phyloP scores from a whole-genome alignment of 2,329 filamentous ascomycete species.

The Aspergillus luchuensis region DNA sequence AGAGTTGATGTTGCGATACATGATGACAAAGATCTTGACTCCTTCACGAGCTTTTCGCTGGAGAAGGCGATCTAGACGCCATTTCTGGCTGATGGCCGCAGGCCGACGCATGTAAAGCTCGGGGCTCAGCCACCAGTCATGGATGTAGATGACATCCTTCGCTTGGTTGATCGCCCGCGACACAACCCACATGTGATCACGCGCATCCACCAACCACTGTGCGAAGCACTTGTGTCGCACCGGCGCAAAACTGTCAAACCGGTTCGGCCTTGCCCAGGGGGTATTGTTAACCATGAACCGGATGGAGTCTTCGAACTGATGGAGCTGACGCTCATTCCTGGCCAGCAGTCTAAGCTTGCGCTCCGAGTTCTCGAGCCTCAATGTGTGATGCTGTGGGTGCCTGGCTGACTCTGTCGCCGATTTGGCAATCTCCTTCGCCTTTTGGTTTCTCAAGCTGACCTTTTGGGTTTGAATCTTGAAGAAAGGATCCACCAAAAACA shows the following conservation, averaged over 20 bases:
- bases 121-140: constrained; percentile 98
- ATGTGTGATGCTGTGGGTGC: constrained; percentile 73
- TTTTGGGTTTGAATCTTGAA: constrained; percentile 79
- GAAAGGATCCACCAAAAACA: constrained; percentile 90
- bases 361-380: constrained; percentile 89
- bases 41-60: constrained; percentile 91
- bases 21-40: constrained; percentile 95
- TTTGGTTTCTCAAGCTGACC: constrained; percentile 53
- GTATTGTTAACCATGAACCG: constrained; percentile 80
- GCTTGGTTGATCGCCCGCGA: constrained; percentile 96
- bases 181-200: constrained; percentile 99
- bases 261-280: constrained; percentile 77
- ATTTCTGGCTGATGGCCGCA: constrained; percentile 95
- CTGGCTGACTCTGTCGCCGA: constrained; percentile 64
- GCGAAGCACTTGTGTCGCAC: constrained; percentile 84
- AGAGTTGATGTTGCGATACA: constrained; percentile 96
- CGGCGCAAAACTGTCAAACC: constrained; percentile 92
- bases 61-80: constrained; percentile 90
- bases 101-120: constrained; percentile 94
- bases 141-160: constrained; percentile 96
- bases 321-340: constrained; percentile 82
- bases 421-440: constrained; percentile 63
- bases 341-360: constrained; percentile 88
- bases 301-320: constrained; percentile 93
- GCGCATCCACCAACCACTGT: constrained; percentile 93